Evolutionary conservation across 495 filamentous ascomycete species (phyloP).

Genomic region (Annulohypoxylon moriforme): DNA sequence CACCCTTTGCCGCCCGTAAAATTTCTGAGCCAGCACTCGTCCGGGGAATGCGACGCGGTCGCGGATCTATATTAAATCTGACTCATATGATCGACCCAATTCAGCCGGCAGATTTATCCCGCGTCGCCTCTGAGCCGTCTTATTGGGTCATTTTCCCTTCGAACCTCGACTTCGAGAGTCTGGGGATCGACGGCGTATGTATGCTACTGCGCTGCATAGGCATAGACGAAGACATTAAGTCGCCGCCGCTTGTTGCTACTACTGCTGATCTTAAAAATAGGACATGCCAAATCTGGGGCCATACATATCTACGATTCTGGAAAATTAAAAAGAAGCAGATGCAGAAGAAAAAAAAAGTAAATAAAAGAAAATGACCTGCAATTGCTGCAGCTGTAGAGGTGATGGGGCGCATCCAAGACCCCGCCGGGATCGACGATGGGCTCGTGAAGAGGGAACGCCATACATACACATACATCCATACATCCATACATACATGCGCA

Average conservation of each 20-base stretch:
- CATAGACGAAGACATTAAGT: background rate
- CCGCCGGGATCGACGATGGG: background rate
- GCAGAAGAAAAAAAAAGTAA: background rate
- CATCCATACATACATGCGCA: too few species aligned
- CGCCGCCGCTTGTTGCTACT: background rate
- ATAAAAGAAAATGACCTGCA: background rate
- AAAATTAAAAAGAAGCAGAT: background rate
- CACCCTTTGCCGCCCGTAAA: constrained; percentile 12
- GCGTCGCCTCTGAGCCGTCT: constrained; percentile 42
- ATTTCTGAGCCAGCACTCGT: background rate
- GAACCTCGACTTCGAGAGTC: constrained; percentile 21
- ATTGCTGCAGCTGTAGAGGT: background rate
- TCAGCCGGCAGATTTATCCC: constrained; percentile 59
- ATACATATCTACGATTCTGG: background rate
- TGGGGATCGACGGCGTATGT: constrained; percentile 22
- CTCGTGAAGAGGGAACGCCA: background rate
- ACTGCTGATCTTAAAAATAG: background rate
- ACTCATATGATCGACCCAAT: constrained; percentile 60
- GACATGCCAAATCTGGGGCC: background rate
- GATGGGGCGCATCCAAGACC: background rate
- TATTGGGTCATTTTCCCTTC: constrained; percentile 35
- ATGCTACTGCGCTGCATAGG: background rate
- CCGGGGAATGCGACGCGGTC: constrained; percentile 5
- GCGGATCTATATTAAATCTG: constrained; percentile 50
- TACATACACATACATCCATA: background rate